These are phyloP conservation scores for Arabidopsis lyrata DNA, from an alignment of 441 rosid species.

Conservation along the genomic window DNA sequence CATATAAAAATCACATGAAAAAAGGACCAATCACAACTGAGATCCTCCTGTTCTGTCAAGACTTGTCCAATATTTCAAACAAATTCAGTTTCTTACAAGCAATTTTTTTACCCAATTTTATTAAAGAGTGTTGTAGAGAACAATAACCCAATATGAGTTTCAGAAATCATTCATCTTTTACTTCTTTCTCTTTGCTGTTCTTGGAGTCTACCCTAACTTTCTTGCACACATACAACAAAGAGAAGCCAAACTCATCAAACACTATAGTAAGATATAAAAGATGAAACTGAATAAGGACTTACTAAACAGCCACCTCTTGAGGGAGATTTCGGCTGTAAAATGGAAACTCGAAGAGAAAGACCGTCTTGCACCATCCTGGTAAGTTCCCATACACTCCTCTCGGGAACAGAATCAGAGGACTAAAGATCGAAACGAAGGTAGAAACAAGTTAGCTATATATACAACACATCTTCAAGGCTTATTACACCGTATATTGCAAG, in stretches of 20 bases:
- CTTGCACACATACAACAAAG: conserved; percentile 17
- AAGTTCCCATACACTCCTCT: conserved; percentile 64
- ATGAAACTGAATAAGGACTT: conserved; percentile 44
- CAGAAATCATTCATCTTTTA: conserved; percentile 32
- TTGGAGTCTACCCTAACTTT: conserved; percentile 38
- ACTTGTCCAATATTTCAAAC: background rate
- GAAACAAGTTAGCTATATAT: background rate
- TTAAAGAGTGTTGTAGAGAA: background rate
- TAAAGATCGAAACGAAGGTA: conserved; percentile 23
- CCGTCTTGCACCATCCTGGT: conserved; percentile 74
- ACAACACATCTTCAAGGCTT: background rate
- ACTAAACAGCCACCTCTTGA: conserved; percentile 57
- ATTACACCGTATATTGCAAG: background rate
- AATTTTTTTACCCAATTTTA: conserved; percentile 6
- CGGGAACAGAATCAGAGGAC: conserved; percentile 87
- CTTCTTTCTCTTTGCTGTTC: conserved; percentile 8
- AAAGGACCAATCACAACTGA: conserved; percentile 12
- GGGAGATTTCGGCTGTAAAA: conserved; percentile 75
- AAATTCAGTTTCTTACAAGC: conserved; percentile 11
- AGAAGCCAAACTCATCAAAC: conserved; percentile 20
- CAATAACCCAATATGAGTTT: background rate
- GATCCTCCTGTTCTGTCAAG: background rate
- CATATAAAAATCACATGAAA: background rate
- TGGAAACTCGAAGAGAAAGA: conserved; percentile 79
- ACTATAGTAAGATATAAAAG: conserved; percentile 8